Conservation (phyloP, 164 flowering plant species). For the Vitis riparia region DNA sequence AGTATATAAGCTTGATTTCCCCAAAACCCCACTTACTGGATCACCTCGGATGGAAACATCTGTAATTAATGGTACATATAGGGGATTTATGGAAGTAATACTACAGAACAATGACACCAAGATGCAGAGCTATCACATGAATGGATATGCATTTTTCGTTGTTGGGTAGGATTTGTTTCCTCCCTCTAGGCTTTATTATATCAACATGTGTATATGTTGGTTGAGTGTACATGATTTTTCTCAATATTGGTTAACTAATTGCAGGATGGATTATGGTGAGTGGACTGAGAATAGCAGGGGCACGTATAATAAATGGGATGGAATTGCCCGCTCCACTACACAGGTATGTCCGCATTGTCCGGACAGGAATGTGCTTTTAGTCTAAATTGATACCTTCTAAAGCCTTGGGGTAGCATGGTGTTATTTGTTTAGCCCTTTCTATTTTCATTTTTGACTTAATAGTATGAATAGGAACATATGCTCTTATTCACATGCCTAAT, state of each 20-base stretch:
- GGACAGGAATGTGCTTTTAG: neutral
- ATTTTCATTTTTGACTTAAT: too few relatives aligned
- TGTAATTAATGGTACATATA: slow-evolving; percentile 81
- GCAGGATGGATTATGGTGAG: slow-evolving; percentile 86
- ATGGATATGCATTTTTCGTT: slow-evolving; percentile 91
- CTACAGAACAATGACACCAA: slow-evolving; percentile 89
- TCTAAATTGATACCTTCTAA: neutral
- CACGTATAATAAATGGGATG: slow-evolving; percentile 86
- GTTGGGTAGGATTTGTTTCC: slow-evolving; percentile 66
- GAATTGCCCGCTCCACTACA: slow-evolving; percentile 64
- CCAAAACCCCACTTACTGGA: slow-evolving; percentile 62
- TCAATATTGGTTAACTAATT: neutral
- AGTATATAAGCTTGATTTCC: slow-evolving; percentile 84
- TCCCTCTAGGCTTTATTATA: neutral
- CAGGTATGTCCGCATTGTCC: slow-evolving; percentile 41
- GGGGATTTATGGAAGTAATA: slow-evolving; percentile 88
- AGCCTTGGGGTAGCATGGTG: neutral
- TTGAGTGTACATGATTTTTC: neutral
- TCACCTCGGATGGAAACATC: slow-evolving; percentile 66
- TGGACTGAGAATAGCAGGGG: slow-evolving; percentile 85
- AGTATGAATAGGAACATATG: too few relatives aligned
- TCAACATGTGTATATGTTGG: neutral
- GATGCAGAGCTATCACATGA: slow-evolving; percentile 83
- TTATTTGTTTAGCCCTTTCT: too few relatives aligned
- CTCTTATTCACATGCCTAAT: too few relatives aligned